phyloP scores from a whole-genome alignment of 192 early-diverging fungal species.

The Coemansia sp. region DNA sequence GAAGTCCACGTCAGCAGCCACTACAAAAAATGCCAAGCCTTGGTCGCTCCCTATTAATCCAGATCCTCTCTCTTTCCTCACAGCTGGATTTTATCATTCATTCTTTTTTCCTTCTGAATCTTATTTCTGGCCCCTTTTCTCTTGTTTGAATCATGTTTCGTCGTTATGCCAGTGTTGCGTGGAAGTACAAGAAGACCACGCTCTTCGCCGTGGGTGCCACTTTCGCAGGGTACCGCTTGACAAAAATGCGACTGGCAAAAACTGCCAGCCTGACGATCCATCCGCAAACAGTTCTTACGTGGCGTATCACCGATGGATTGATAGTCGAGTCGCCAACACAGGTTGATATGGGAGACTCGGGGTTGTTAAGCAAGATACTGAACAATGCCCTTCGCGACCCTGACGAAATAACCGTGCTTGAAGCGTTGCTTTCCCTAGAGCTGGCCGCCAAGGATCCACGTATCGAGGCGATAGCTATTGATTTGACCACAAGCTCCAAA shows the following conservation, averaged over 20 bases:
- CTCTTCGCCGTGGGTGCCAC: conserved; percentile 11
- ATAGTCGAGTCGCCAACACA: conserved; percentile 13
- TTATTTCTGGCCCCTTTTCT: background rate
- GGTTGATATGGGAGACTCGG: background rate
- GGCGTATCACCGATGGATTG: conserved; percentile 24
- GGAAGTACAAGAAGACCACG: conserved; percentile 24
- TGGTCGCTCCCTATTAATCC: too few relatives aligned
- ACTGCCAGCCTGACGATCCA: background rate
- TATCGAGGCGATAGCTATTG: conserved; percentile 28
- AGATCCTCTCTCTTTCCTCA: background rate
- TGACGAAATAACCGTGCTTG: conserved; percentile 32
- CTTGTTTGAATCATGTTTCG: background rate
- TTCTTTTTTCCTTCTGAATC: background rate
- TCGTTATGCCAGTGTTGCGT: conserved; percentile 6
- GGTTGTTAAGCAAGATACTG: background rate
- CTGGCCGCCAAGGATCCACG: conserved; percentile 56
- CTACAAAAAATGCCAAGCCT: too few relatives aligned
- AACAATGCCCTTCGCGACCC: background rate
- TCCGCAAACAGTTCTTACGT: conserved; percentile 16
- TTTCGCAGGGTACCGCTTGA: conserved; percentile 2
- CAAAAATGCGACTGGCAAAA: background rate
- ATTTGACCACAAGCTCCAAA: conserved; percentile 3
- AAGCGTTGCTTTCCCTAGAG: conserved; percentile 49
- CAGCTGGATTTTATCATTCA: background rate
- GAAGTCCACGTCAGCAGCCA: too few relatives aligned